These are phyloP conservation scores for Triticum monococcum DNA, from an alignment of 176 grass and related monocot species.

Conservation along the genomic window DNA sequence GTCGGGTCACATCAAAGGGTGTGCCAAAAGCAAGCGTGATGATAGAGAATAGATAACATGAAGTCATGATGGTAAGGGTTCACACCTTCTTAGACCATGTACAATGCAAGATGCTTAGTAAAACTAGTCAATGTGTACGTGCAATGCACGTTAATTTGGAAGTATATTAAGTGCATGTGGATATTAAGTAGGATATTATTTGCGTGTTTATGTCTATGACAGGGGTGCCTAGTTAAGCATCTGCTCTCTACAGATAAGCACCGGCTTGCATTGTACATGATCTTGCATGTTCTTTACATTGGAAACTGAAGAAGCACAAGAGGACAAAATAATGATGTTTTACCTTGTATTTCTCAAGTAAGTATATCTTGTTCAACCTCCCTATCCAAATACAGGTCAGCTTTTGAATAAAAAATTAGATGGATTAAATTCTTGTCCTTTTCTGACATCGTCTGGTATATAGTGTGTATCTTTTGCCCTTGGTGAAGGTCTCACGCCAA, in stretches of 20 bases:
- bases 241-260: too few species aligned
- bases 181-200: too few species aligned
- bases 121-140: too few species aligned
- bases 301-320: background rate
- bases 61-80: too few species aligned
- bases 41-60: background rate
- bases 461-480: background rate
- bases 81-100: too few species aligned
- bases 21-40: background rate
- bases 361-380: background rate
- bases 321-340: background rate
- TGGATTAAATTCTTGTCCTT: slow-evolving; percentile 20
- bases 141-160: too few species aligned
- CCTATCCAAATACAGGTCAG: slow-evolving; percentile 8
- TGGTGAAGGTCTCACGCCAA: background rate
- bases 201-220: too few species aligned
- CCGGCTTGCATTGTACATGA: too few species aligned
- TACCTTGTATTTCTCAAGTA: background rate
- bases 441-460: background rate
- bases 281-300: background rate
- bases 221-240: too few species aligned
- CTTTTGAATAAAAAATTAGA: background rate
- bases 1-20: background rate
- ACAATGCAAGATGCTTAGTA: too few species aligned
- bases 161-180: too few species aligned